Evolutionary conservation across 805 yeast genomes (phyloP).

Genomic region (Saturnispora diversa): DNA sequence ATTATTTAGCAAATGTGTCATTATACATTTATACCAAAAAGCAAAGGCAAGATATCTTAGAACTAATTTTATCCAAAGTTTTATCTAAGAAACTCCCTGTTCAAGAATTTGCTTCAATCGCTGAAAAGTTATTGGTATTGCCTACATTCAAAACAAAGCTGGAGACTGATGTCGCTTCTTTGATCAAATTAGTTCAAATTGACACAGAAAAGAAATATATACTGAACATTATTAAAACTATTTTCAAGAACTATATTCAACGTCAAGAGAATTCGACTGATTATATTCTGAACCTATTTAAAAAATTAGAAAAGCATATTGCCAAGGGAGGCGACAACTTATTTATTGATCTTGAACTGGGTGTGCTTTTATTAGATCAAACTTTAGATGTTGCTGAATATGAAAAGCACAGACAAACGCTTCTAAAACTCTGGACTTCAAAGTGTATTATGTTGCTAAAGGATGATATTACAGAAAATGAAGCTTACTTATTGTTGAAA

Average conservation of each 20-base stretch:
- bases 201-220: conserved; percentile 8
- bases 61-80: conserved; percentile 15
- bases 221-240: conserved; percentile 27
- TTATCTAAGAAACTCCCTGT: conserved; percentile 17
- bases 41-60: conserved; percentile 30
- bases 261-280: conserved; percentile 23
- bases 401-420: not conserved
- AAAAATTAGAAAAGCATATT: conserved; percentile 7
- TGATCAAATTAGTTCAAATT: conserved; percentile 14
- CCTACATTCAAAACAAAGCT: conserved; percentile 49
- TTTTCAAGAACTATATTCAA: conserved; percentile 36
- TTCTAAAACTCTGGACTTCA: not conserved
- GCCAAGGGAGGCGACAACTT: not conserved
- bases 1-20: conserved; percentile 32
- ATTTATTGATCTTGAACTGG: conserved; percentile 2
- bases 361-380: not conserved
- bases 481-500: not conserved
- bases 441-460: not conserved
- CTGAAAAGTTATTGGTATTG: conserved; percentile 33
- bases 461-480: not conserved
- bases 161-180: conserved; percentile 30
- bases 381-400: not conserved
- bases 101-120: not conserved
- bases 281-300: conserved; percentile 18
- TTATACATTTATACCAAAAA: conserved; percentile 37